Evolutionary conservation across 495 filamentous ascomycete species (phyloP), one percentile per base, ranked within the genome.

Genomic region (Corynascus novoguineensis): DNA sequence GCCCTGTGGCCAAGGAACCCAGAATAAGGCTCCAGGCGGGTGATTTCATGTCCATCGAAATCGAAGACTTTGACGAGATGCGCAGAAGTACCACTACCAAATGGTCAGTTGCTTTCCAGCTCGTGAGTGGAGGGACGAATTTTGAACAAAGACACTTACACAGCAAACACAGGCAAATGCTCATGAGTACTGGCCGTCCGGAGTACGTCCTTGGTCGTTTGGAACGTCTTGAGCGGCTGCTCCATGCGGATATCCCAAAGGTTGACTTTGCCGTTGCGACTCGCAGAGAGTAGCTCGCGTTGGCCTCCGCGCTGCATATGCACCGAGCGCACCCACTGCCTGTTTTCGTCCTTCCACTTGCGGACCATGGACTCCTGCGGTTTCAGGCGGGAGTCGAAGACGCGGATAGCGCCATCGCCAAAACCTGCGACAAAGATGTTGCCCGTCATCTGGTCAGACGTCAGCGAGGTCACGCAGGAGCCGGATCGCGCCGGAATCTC

Each of bases 221-320:
- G 73, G 57, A 95, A 88, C 8, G 84, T 84, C 51, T 83, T 81
- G 25, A 96, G 76, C 5, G 87, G 83, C 59, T 79, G 70, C 53
- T 92, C 84, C 82, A 87, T 86, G 38, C 92, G 82, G 47, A 99
- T 89, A 75, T 99, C 93, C 93, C 93, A 99, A 7, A 99, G 79
- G 65, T 89, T 88, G 59, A 99, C 86, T 68, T 95, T 92, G 48
- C 93, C 93, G 61, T 92, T 91, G 40, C 88, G 80, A 64, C 88
- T 91, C 9, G 89, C 93, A 12, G 84, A 88, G 29, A 97, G 76
- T 14, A 99, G 78, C 65, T 99, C 93, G 48, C 93, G 78, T 72
- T 95, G 80, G 5, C 93, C 93, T 55, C 93, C 93, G 34, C 93
- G 88, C 69, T 99, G 93, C 85, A 99, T 91, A 62, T 97, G 93